Evolutionary conservation across 495 filamentous ascomycete species (phyloP).

Genomic region (Penicillium robsamsonii): DNA sequence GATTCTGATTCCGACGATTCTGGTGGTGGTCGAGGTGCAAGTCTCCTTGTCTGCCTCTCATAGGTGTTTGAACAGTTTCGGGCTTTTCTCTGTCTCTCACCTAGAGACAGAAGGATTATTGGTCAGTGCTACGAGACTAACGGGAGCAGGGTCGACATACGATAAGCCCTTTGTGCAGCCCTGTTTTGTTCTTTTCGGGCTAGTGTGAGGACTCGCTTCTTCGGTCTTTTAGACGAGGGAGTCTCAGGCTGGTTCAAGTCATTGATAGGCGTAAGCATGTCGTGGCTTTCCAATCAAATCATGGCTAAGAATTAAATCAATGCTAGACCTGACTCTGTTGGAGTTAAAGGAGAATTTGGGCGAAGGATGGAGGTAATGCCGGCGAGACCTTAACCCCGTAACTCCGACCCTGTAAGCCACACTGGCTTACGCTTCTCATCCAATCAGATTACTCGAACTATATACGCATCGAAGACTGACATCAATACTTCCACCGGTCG

Average conservation of each 20-base stretch:
- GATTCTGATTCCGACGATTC: background rate
- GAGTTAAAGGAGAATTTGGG: too few relatives aligned
- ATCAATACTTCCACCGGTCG: too few relatives aligned
- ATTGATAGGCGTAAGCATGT: too few relatives aligned
- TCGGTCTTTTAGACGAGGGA: conserved; percentile 5
- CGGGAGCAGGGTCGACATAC: conserved; percentile 21
- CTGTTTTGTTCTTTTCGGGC: conserved; percentile 44
- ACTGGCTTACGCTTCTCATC: conserved; percentile 23
- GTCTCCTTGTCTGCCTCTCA: conserved; percentile 2
- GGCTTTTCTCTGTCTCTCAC: conserved; percentile 19
- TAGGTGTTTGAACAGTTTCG: conserved; percentile 8
- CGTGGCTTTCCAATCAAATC: too few relatives aligned
- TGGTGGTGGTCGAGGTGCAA: conserved; percentile 5
- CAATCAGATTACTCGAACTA: conserved; percentile 17
- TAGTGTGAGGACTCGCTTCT: conserved; percentile 38
- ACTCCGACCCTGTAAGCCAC: conserved; percentile 2
- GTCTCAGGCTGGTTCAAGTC: too few relatives aligned
- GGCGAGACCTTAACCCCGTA: background rate
- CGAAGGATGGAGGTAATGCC: too few relatives aligned
- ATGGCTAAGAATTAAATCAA: too few relatives aligned
- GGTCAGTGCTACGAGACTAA: background rate
- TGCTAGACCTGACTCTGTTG: too few relatives aligned
- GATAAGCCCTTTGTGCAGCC: conserved; percentile 39
- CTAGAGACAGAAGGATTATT: conserved; percentile 6
- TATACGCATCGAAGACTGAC: background rate